phyloP scores from a whole-genome alignment of 352 stramenopile genomes.

The Achlya hypogyna region DNA sequence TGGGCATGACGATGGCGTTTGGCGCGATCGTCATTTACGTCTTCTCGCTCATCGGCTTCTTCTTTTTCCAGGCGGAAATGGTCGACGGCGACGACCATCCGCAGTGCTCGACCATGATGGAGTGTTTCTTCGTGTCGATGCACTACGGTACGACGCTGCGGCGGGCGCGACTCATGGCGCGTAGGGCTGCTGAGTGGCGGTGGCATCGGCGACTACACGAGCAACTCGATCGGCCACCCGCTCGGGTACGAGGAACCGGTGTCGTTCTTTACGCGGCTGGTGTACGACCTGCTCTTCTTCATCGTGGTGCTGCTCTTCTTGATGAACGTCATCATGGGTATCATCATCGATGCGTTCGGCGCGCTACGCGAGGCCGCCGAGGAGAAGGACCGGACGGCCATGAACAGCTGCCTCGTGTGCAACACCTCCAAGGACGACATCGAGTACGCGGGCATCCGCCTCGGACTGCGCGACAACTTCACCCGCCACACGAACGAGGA shows the following conservation, averaged over 20 bases:
- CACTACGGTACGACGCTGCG: background rate
- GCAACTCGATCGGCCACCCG: background rate
- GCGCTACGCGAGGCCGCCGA: conserved; percentile 19
- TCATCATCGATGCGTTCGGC: conserved; percentile 24
- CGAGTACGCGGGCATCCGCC: conserved; percentile 15
- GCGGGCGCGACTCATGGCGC: background rate
- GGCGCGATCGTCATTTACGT: conserved; percentile 22
- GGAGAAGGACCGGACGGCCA: conserved; percentile 14
- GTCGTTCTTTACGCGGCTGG: background rate
- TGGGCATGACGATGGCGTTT: conserved; percentile 17
- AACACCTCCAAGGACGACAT: conserved; percentile 17
- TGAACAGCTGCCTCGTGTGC: conserved; percentile 21
- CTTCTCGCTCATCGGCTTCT: conserved; percentile 23
- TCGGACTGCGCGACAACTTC: conserved; percentile 26
- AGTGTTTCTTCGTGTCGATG: conserved; percentile 17
- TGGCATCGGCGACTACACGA: conserved; percentile 20
- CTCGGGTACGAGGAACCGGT: conserved; percentile 10
- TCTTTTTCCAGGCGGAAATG: conserved; percentile 19
- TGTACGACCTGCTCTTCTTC: conserved; percentile 22
- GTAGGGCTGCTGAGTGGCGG: conserved; percentile 9
- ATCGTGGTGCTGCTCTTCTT: conserved; percentile 21
- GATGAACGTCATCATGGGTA: conserved; percentile 22
- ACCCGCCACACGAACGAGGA: conserved; percentile 26
- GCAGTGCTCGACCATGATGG: conserved; percentile 17
- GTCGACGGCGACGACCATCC: background rate